Evolutionary conservation across 164 flowering plant genomes (phyloP).

Genomic region (Nymphaea colorata): DNA sequence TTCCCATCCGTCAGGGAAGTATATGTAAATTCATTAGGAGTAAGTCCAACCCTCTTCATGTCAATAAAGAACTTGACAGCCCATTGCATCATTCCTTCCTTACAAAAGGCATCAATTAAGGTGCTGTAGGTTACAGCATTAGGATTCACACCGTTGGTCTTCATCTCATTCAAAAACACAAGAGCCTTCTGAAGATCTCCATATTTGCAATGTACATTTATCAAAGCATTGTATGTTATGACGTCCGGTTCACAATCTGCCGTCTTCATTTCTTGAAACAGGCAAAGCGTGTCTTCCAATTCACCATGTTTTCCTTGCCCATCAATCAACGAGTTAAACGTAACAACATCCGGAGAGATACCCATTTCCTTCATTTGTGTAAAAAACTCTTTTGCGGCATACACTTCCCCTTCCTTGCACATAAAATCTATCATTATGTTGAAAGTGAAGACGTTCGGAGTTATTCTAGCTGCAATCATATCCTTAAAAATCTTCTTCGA

Average conservation of each 20-base stretch:
- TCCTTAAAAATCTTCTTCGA: slow-evolving; percentile 43
- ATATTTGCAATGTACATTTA: slow-evolving; percentile 64
- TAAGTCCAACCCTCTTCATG: slow-evolving; percentile 57
- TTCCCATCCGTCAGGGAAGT: slow-evolving; percentile 72
- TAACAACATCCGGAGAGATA: slow-evolving; percentile 56
- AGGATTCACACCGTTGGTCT: slow-evolving; percentile 49
- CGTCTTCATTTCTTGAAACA: slow-evolving; percentile 58
- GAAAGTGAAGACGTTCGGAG: slow-evolving; percentile 49
- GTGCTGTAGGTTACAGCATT: slow-evolving; percentile 83
- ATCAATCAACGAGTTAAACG: slow-evolving; percentile 70
- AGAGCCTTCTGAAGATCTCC: slow-evolving; percentile 45
- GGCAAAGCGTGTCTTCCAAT: slow-evolving; percentile 32
- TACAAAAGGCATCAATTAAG: slow-evolving; percentile 75
- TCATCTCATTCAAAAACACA: slow-evolving; percentile 50
- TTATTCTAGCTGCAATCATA: slow-evolving; percentile 43
- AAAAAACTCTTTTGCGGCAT: slow-evolving; percentile 38
- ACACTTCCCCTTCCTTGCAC: slow-evolving; percentile 65
- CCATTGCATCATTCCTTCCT: slow-evolving; percentile 61
- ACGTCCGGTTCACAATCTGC: slow-evolving; percentile 61
- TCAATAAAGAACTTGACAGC: slow-evolving; percentile 68
- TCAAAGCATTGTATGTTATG: slow-evolving; percentile 66
- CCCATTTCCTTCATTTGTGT: slow-evolving; percentile 43
- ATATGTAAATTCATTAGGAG: slow-evolving; percentile 70
- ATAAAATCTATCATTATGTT: slow-evolving; percentile 57
- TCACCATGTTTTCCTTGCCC: slow-evolving; percentile 63